Percentiles rank a stretch among this genome's conserved stretches.
These are phyloP conservation scores for Steccherinum ochraceum DNA, from an alignment of 768 basidiomycete genomes.

Conservation along the genomic window DNA sequence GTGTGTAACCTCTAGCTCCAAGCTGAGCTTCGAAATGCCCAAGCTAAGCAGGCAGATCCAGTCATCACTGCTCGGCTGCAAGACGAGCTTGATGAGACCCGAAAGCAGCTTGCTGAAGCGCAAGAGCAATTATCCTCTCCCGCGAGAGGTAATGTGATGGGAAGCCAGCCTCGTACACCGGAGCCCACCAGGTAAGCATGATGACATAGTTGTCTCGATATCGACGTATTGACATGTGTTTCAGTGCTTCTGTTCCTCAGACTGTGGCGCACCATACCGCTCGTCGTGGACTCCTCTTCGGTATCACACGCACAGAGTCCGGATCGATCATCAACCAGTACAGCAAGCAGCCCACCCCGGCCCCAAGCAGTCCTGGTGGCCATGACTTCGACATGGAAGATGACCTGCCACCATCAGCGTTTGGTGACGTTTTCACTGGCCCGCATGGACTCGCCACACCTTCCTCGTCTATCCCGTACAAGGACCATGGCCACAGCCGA, in stretches of 20 bases:
- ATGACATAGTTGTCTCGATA: not conserved
- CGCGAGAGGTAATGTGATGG: not conserved
- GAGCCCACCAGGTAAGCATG: constrained; percentile 4
- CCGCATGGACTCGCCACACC: constrained; percentile 8
- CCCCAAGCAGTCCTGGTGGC: constrained; percentile 31
- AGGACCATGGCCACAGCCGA: not conserved
- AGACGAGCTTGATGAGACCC: constrained; percentile 25
- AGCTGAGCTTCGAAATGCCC: no score
- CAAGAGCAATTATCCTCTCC: not conserved
- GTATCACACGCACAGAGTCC: constrained; percentile 35
- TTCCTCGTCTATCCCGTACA: not conserved
- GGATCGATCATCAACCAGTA: constrained; percentile 40
- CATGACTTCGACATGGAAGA: constrained; percentile 15
- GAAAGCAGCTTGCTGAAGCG: constrained; percentile 10
- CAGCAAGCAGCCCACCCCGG: constrained; percentile 47
- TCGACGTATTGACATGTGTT: constrained; percentile 5
- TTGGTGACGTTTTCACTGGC: not conserved
- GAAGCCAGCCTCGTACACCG: constrained; percentile 1
- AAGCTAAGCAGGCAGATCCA: no score
- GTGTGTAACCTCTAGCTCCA: no score
- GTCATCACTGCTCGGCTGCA: constrained; percentile 20
- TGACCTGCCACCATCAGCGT: constrained; percentile 7
- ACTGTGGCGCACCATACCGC: no score
- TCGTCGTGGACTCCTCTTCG: constrained; percentile 3
- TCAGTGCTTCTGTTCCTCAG: no score